Percentiles rank a stretch among this genome's conserved stretches.
Conservation (phyloP, 495 filamentous ascomycete genomes). For the Melanomma pulvis-pyrius region DNA sequence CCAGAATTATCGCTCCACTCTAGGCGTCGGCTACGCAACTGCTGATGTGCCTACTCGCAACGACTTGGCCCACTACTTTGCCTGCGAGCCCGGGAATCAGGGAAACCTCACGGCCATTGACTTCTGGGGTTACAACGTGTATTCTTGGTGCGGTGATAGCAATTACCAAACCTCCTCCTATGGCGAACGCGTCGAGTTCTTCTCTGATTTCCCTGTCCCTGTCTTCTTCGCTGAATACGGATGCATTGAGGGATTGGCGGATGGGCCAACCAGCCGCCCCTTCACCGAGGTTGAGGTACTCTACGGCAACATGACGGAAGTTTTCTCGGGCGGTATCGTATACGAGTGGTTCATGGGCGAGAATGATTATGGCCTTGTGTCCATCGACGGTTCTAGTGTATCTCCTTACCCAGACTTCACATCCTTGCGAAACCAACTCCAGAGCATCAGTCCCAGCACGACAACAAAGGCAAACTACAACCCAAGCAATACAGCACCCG, state of each 20-base stretch:
- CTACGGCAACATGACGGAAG: constrained; percentile 77
- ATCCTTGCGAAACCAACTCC: constrained; percentile 69
- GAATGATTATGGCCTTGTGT: constrained; percentile 89
- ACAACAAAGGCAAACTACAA: constrained; percentile 68
- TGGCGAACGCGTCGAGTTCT: constrained; percentile 75
- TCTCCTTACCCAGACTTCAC: constrained; percentile 73
- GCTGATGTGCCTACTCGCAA: constrained; percentile 84
- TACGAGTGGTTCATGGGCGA: constrained; percentile 95
- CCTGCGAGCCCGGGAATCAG: constrained; percentile 69
- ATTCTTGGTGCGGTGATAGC: constrained; percentile 92
- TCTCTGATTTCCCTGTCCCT: constrained; percentile 83
- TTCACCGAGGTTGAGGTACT: constrained; percentile 90
- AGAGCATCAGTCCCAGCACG: constrained; percentile 63
- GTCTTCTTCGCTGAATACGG: constrained; percentile 98
- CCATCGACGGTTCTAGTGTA: constrained; percentile 58
- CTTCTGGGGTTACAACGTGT: constrained; percentile 99
- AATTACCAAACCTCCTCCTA: constrained; percentile 73
- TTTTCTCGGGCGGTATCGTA: constrained; percentile 92
- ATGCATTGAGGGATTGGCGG: constrained; percentile 62
- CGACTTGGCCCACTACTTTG: constrained; percentile 85
- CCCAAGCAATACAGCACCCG: constrained; percentile 71
- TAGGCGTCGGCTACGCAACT: constrained; percentile 93
- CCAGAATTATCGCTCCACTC: constrained; percentile 67
- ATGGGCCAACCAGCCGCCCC: constrained; percentile 56
- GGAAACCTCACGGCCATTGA: constrained; percentile 61